These are phyloP conservation scores for Oxytropis ochrocephala DNA, from an alignment of 306 rosid species.

Conservation along the genomic window DNA sequence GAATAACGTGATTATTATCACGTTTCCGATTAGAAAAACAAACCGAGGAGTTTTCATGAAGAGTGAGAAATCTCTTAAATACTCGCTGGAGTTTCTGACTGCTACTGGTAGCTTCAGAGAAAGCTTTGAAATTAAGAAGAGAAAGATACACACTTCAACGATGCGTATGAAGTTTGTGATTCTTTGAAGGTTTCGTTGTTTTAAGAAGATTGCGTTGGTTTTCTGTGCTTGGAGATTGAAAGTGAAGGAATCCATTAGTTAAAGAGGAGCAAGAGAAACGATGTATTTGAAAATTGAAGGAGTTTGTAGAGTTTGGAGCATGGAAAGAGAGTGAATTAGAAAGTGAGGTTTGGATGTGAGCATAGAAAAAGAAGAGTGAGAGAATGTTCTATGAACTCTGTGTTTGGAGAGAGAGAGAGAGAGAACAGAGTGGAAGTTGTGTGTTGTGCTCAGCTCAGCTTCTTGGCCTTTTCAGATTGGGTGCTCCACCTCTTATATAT, in stretches of 20 bases:
- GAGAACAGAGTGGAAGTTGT: constrained; percentile 14
- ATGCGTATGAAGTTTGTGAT: constrained; percentile 45
- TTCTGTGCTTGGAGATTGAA: constrained; percentile 64
- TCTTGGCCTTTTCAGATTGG: background rate
- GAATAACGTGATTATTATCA: constrained; percentile 60
- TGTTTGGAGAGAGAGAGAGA: background rate
- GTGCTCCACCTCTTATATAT: background rate
- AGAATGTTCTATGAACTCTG: background rate
- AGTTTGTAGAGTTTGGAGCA: constrained; percentile 35
- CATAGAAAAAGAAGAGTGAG: background rate
- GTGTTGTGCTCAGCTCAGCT: background rate
- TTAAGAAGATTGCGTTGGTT: constrained; percentile 43
- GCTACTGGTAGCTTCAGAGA: constrained; percentile 47
- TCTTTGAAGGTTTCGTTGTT: constrained; percentile 40
- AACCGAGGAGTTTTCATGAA: constrained; percentile 50
- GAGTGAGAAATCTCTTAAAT: constrained; percentile 38
- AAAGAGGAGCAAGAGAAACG: constrained; percentile 7
- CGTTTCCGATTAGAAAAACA: constrained; percentile 69
- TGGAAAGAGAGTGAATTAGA: constrained; percentile 22
- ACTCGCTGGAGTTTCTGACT: constrained; percentile 53
- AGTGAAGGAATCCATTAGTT: constrained; percentile 52
- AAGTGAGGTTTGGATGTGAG: background rate
- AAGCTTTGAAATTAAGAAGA: constrained; percentile 52
- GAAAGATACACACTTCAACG: constrained; percentile 49
- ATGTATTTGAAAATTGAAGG: constrained; percentile 13